Evolutionary conservation across 2,329 filamentous ascomycete genomes (phyloP), one percentile per base, ranked within the genome.

Genomic region (Penicillium psychrosexuale): DNA sequence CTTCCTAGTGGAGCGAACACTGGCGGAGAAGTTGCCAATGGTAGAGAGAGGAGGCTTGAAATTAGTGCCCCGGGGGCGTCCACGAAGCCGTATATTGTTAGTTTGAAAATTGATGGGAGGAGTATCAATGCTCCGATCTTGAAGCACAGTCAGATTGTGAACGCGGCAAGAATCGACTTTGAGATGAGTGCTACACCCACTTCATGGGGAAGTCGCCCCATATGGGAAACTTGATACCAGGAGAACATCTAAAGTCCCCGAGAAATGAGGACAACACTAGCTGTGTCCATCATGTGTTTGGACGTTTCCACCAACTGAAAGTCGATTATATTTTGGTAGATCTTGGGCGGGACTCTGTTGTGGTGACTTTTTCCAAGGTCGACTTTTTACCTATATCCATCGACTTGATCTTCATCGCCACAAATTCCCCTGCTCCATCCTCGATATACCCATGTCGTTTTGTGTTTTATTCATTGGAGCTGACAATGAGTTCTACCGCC

Each of bases 161-260:
- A 55, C 19, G 75, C 77, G 37, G 65, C 56, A 15, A 64, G 52
- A 37, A 75, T 80, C 51, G 70, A 69, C 34, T 79, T 79, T 66
- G 74, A 77, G 49, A 79, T 80, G 78, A 76, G 72, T 37, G 66
- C 70, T 3, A 65, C 54, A 30, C 74, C 74, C 8, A 75, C 68
- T 43, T 39, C 51, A 3, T 73, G 72, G 72, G 72, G 69, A 7
- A 54, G 19, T 27, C 36, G n/a, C 8, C 54, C 57, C 7, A 33
- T 48, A 5, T 59, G 53, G 59, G 27, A 31, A 38, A 31, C 15
- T n/a, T 53, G 28, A 43, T 37, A 19, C 22, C 13, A 5, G 15
- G 4, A 8, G 27, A 2, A 9, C 4, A 2, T 19, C 4, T 11
- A 44, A 5, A 8, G 6, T 13, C 6, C 2, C 11, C 1, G 6